These are phyloP conservation scores for Solanum medicagineum DNA, from an alignment of 257 asterid genomes.

Conservation along the genomic window DNA sequence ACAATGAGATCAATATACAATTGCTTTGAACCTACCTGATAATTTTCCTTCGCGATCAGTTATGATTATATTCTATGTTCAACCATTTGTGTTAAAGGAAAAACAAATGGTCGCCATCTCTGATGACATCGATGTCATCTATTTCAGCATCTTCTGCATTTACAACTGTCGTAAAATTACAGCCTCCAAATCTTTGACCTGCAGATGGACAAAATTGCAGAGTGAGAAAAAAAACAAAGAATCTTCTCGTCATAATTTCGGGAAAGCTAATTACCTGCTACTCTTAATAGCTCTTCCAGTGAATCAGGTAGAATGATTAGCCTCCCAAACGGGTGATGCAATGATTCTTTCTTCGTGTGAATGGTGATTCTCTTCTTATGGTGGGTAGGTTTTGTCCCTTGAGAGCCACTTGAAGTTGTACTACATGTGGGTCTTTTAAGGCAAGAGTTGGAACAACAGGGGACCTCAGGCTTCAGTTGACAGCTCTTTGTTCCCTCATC, in stretches of 20 bases:
- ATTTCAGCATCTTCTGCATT: slow-evolving; percentile 69
- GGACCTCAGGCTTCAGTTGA: slow-evolving; percentile 4
- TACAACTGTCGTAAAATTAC: slow-evolving; percentile 27
- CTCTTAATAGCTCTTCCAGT: slow-evolving; percentile 38
- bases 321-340: slow-evolving; percentile 19
- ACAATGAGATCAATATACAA: not conserved
- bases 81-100: slow-evolving; percentile 20
- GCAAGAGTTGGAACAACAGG: slow-evolving; percentile 5
- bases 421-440: slow-evolving; percentile 10
- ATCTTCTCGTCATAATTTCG: not conserved
- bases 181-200: slow-evolving; percentile 62
- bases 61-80: not conserved
- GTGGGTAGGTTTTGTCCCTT: slow-evolving; percentile 13
- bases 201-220: slow-evolving; percentile 24
- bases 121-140: slow-evolving; percentile 57
- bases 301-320: slow-evolving; percentile 72
- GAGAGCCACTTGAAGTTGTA: not conserved
- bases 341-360: slow-evolving; percentile 21
- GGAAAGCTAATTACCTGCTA: slow-evolving; percentile 42
- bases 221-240: not conserved
- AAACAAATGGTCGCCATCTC: slow-evolving; percentile 85
- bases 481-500: not conserved
- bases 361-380: slow-evolving; percentile 63
- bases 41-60: not conserved
- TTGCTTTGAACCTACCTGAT: not conserved